Conservation (phyloP, 345 rosid species). For the Lepidium aucheri region DNA sequence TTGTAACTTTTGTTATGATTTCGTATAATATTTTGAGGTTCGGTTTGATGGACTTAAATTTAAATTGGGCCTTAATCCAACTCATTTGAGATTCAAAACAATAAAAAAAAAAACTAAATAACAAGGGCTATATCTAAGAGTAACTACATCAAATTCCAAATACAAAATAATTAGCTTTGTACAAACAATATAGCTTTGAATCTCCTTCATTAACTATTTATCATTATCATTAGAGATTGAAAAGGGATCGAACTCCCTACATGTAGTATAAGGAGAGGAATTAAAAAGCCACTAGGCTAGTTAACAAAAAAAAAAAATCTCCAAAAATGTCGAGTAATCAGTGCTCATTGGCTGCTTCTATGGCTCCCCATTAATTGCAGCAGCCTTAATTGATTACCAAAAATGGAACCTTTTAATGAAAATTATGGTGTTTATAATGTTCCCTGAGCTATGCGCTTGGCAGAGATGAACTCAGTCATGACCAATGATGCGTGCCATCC, state of each 20-base stretch:
- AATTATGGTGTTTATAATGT: neutral
- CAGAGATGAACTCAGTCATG: constrained; percentile 94
- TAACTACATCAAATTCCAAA: constrained; percentile 16
- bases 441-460: constrained; percentile 98
- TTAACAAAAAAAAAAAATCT: too few species aligned
- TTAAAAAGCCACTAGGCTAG: too few species aligned
- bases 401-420: neutral
- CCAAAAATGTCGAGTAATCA: constrained; percentile 75
- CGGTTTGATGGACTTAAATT: too few species aligned
- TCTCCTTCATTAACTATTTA: constrained; percentile 37
- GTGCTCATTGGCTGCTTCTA: constrained; percentile 81
- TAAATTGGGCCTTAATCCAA: too few species aligned
- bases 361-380: constrained; percentile 90
- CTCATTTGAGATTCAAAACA: too few species aligned
- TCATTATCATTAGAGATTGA: constrained; percentile 65
- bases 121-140: too few species aligned
- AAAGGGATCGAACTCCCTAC: constrained; percentile 62
- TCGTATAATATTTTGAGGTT: too few species aligned
- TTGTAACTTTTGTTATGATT: too few species aligned
- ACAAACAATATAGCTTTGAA: constrained; percentile 14
- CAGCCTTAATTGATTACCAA: constrained; percentile 42
- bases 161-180: constrained; percentile 17
- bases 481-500: constrained; percentile 99
- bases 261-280: too few species aligned
- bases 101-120: too few species aligned